Conservation (phyloP, 2,329 filamentous ascomycete species). For the Pseudocercospora macadamiae region DNA sequence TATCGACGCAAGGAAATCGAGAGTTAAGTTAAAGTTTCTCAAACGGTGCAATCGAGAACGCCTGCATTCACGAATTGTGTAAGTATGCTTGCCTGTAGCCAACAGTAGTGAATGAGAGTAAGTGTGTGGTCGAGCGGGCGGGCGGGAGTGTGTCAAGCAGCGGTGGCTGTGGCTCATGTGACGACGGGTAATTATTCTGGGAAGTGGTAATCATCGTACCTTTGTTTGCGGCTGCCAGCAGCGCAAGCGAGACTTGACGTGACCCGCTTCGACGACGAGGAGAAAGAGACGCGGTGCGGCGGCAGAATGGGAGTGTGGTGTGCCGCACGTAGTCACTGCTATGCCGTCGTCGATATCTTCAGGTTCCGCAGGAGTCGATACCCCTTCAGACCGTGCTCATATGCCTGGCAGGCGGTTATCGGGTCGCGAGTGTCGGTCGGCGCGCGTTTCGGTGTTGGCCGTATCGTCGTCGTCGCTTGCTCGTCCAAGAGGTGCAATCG, state of each 20-base stretch:
- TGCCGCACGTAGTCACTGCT: neutral
- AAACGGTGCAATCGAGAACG: conserved; percentile 9
- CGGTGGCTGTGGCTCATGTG: conserved; percentile 14
- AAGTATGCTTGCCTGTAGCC: conserved; percentile 16
- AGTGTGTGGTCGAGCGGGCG: too few species aligned
- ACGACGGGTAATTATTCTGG: conserved; percentile 10
- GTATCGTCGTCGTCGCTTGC: too few species aligned
- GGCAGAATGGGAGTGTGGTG: neutral
- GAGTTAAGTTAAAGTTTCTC: neutral
- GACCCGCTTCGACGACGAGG: conserved; percentile 16
- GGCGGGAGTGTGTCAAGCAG: too few species aligned
- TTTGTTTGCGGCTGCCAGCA: conserved; percentile 30
- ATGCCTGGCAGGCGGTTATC: conserved; percentile 8
- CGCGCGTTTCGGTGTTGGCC: too few species aligned
- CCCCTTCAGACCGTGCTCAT: conserved; percentile 11
- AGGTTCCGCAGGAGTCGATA: conserved; percentile 6
- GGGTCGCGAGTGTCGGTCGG: neutral
- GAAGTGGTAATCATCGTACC: conserved; percentile 18
- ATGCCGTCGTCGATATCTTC: conserved; percentile 2
- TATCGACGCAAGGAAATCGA: conserved; percentile 2
- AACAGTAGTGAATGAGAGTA: neutral
- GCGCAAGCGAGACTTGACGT: conserved; percentile 27
- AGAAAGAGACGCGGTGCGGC: conserved; percentile 11
- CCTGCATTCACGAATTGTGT: conserved; percentile 13
- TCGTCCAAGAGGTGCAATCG: too few species aligned